Base-by-base conservation (phyloP, 108 stramenopile genomes). In the Seminavis robusta region DNA sequence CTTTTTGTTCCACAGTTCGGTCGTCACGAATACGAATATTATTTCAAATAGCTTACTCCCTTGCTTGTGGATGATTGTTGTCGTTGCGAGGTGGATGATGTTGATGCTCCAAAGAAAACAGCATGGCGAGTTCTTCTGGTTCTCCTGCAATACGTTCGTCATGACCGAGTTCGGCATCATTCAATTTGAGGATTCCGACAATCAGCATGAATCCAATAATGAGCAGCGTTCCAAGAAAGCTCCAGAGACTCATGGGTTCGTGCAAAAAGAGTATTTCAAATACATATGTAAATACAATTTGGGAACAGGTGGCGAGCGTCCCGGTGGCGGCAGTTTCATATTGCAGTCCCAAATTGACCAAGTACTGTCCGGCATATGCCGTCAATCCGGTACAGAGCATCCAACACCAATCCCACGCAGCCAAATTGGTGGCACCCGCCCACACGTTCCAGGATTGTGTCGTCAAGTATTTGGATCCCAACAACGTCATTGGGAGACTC, bases 131-230 rank as follows among this genome's bases (percentile, higher is more conserved):
- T 26, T 47, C 45, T 47, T 47, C 45, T 21, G 45, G 45, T 26
- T 47, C 45, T 11, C 45, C 45, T 10, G 45, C 45, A 21, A 47
- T 15, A 26, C 10, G 8, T 47, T 26, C 45, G 15, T 47, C 10
- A 47, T 11, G 8, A 26, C 11, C 15, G 10, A 11, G 10, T 8
- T 47, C 45, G 45, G 45, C 45, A 11, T 11, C 45, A 24, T 26
- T 47, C 45, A 47, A 11, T 40, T 71, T 71, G 1, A 71, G 48
- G 23, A 57, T 19, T 8, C 47, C 69, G 5, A 71, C 56, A 45
- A 71, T 40, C 37, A 71, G 44, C 69, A 71, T 71, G 52, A 59
- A 71, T 15, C 63, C 63, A 34, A 71, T 23, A 32, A 71, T 71
- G 3, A 71, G 43, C 0, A 48, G 40, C 34, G 69, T 71, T 8